Evolutionary conservation across 768 basidiomycete genomes (phyloP), one percentile per base, ranked within the genome.

Genomic region (Naganishia vaughanmartiniae): DNA sequence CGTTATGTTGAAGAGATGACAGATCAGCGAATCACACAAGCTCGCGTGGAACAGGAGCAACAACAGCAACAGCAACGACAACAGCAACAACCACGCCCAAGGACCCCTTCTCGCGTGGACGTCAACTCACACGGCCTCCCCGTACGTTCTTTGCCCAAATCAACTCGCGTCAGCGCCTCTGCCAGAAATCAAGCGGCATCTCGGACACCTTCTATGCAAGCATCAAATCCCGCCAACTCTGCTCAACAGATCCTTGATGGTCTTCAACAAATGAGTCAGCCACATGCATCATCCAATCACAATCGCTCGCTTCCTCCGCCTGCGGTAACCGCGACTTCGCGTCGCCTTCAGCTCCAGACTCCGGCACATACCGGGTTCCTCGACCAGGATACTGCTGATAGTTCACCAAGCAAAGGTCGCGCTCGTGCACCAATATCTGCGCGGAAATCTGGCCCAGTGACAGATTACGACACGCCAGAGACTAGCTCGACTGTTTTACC

Each of bases 1-100:
- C 60, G 39, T 26, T 63, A 63, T n/a, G 60, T 63, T 2, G 60
- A 63, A 4, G 42, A 63, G n/a, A 63, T 63, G 7, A 63, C 60
- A 12, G 24, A 39, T n/a, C 60, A 63, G 42, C 39, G 60, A 5
- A 24, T 63, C 1, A 10, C 60, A 5, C 54, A 55, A 55, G 33
- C 54, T 17, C 54, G 24, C 7, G 4, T 12, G n/a, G 48, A 31
- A 17, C 30, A 31, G 60, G 42, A 45, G 30, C 24, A 17, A 6
- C 42, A 42, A 42, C 42, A 42, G 15, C 53, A 54, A 54, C 24
- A 24, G 26, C 57, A 57, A 57, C 15, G 2, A 39, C 36, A 39
- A 28, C 57, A 60, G 57, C 57, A 60, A 17, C 57, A 21, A 28
- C 57, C 39, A n/a, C 57, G 39, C 6, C 60, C 46, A 28, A 63